A percentile compares a stretch with the other conserved stretches of the same genome.
Conservation (phyloP, 2,329 filamentous ascomycete genomes). For the Alternaria panax region DNA sequence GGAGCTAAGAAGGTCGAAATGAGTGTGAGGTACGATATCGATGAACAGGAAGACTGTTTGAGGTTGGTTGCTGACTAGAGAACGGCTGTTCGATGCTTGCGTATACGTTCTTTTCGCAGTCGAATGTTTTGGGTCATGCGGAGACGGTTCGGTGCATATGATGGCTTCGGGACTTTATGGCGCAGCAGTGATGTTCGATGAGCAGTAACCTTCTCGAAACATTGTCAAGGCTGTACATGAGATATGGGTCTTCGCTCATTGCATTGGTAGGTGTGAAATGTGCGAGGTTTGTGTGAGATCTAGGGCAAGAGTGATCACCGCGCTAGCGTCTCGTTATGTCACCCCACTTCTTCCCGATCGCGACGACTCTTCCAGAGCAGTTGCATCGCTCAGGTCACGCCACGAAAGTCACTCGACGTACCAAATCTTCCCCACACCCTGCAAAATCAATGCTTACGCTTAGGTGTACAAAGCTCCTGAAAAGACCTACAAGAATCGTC, state of each 20-base stretch:
- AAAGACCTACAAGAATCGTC: background rate
- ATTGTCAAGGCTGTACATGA: background rate
- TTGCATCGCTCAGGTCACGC: conserved; percentile 19
- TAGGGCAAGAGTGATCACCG: background rate
- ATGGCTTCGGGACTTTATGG: background rate
- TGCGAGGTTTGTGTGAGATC: background rate
- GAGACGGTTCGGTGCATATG: background rate
- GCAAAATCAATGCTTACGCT: conserved; percentile 7
- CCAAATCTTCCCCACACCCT: background rate
- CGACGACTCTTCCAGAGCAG: conserved; percentile 17
- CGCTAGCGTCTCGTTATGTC: conserved; percentile 28
- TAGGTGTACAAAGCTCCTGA: background rate
- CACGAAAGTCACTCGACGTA: conserved; percentile 9
- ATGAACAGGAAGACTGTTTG: background rate
- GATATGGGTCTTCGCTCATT: background rate
- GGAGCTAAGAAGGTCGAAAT: background rate
- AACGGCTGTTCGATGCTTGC: background rate
- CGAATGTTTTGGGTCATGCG: background rate
- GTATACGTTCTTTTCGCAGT: too few species aligned
- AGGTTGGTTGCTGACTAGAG: background rate
- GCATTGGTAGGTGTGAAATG: background rate
- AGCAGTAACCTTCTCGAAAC: background rate
- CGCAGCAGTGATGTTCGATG: background rate
- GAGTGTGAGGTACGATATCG: background rate
- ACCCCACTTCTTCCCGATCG: conserved; percentile 36